Evolutionary conservation across 1,139 yeast genomes (phyloP), one percentile per base, ranked within the genome.

Genomic region (Candida tetrigidarum): DNA sequence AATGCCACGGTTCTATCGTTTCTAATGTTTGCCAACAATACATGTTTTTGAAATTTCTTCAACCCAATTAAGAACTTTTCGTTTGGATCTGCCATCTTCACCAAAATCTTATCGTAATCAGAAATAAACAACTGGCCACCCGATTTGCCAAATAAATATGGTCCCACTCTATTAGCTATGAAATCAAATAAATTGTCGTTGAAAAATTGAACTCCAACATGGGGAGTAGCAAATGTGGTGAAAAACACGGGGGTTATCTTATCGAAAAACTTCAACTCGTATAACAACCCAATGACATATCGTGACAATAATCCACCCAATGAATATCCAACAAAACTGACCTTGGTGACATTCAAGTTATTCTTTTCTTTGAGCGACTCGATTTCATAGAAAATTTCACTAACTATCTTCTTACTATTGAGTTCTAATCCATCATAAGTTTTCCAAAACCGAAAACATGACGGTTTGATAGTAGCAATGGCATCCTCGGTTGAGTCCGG

Each of bases 201-300:
- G 55, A 71, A 76, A 54, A 79, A 80, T 37, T 74, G 75, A 10
- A 86, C 77, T 0, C 97, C 97, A 6, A 89, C 69, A 66, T 92
- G 97, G 1, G 98, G 98, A 1, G 96, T 84, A 2, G 97, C 97
- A 69, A 91, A 86, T 0, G 96, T 87, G 12, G 91, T 76, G 58
- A 85, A 86, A 42, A 81, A 68, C 2, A 78, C 66, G 0, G 96
- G 96, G 51, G 76, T 68, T 14, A 89, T 78, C 2, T 56, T 57
- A 2, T 81, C 76, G 54, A 89, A 89, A 49, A 84, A 74, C 0
- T 75, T 76, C 48, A 76, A 53, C 23, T 71, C 76, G 41, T 78
- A 61, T 38, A 90, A 66, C 41, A 83, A 73, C 0, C 97, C 97
- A 48, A 90, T 72, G 12, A 86, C 77, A 59, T 86, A 88, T 39